Evolutionary conservation across 768 basidiomycete species (phyloP).

Genomic region (Ramaria sp.): DNA sequence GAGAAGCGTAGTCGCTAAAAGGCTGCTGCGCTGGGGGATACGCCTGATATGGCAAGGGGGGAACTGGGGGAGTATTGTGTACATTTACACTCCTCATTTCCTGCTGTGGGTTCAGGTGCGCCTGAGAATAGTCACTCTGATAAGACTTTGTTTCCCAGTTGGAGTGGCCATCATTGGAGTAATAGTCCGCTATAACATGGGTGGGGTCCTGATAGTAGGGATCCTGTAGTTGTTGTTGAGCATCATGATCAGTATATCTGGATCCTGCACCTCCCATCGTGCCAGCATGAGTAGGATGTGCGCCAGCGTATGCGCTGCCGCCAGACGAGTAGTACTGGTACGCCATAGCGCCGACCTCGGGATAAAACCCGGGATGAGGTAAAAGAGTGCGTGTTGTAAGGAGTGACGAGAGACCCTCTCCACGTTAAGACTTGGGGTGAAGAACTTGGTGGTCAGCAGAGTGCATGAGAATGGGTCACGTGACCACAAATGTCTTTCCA

Average conservation of each 20-base stretch:
- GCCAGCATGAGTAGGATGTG: neutral
- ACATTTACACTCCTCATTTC: conserved; percentile 42
- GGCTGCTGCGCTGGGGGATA: conserved; percentile 47
- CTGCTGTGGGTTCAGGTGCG: conserved; percentile 53
- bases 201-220: neutral
- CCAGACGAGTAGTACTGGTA: neutral
- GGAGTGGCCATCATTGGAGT: conserved; percentile 13
- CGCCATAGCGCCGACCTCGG: neutral
- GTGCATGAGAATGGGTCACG: no score
- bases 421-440: no score
- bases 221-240: neutral
- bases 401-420: conserved; percentile 1
- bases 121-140: conserved; percentile 63
- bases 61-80: conserved; percentile 38
- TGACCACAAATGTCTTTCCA: no score
- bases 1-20: conserved; percentile 2
- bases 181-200: conserved; percentile 3
- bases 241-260: no score
- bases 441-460: no score
- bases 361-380: neutral
- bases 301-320: neutral
- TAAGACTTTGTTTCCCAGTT: conserved; percentile 45
- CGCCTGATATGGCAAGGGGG: conserved; percentile 37
- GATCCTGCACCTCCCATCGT: neutral
- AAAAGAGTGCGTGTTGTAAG: neutral